phyloP scores from a whole-genome alignment of 208 protist species.

The Borovskyia barvae region DNA sequence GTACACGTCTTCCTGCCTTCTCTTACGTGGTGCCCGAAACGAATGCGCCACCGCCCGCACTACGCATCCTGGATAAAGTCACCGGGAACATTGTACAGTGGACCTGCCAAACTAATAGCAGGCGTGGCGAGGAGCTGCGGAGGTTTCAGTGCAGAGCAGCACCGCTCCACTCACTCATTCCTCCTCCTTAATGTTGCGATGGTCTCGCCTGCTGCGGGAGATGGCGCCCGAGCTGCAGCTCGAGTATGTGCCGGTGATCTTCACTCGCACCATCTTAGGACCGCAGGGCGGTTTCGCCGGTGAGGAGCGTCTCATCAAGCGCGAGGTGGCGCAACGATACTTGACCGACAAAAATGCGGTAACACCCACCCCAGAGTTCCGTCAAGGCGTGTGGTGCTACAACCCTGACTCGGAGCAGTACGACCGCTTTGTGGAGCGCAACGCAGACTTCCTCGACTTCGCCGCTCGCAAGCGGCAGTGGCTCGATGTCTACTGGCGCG shows the following conservation, averaged over 20 bases:
- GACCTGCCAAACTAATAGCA: background rate
- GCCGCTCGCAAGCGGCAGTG: constrained; percentile 90
- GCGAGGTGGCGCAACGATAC: constrained; percentile 84
- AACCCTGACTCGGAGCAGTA: constrained; percentile 85
- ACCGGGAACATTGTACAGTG: background rate
- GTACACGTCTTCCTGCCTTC: too few species aligned
- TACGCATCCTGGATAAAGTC: too few species aligned
- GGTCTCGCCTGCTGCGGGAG: constrained; percentile 55
- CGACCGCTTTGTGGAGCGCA: constrained; percentile 88
- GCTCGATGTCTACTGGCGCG: constrained; percentile 92
- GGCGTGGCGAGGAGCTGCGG: background rate
- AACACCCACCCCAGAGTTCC: constrained; percentile 58
- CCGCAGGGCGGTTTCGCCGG: constrained; percentile 88
- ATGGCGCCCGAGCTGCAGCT: constrained; percentile 91
- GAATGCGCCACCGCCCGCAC: too few species aligned
- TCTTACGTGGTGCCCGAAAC: too few species aligned
- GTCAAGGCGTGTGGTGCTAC: constrained; percentile 87
- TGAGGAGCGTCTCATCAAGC: constrained; percentile 91
- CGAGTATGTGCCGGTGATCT: constrained; percentile 86
- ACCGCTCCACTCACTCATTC: background rate
- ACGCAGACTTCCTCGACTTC: constrained; percentile 89
- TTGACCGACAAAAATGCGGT: constrained; percentile 68
- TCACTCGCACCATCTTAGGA: constrained; percentile 85
- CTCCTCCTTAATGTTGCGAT: constrained; percentile 87
- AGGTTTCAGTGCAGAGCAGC: background rate